Percentiles rank a stretch among this genome's conserved stretches.
phyloP scores from a whole-genome alignment of 2,329 filamentous ascomycete species.

The Colletotrichum filicis region DNA sequence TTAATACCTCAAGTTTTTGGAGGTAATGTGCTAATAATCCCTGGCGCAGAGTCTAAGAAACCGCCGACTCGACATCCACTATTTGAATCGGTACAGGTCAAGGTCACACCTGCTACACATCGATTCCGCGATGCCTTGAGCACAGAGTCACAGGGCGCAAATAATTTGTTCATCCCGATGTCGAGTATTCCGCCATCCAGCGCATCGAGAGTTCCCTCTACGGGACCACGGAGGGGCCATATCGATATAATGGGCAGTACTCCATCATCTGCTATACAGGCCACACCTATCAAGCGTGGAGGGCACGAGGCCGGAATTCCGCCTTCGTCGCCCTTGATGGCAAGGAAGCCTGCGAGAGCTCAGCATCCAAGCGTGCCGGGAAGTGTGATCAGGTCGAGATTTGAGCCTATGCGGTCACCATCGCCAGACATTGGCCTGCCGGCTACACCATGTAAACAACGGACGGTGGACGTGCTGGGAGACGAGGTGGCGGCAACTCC shows the following conservation, averaged over 20 bases:
- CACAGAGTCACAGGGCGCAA: constrained; percentile 39
- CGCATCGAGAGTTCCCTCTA: constrained; percentile 54
- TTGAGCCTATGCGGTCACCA: constrained; percentile 5
- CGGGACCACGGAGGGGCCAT: constrained; percentile 47
- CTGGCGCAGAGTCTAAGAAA: constrained; percentile 61
- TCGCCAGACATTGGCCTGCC: constrained; percentile 39
- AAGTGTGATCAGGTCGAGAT: constrained; percentile 43
- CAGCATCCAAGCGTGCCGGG: constrained; percentile 31
- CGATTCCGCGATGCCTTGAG: constrained; percentile 64
- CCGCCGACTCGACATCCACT: constrained; percentile 50
- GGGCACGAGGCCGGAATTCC: constrained; percentile 42
- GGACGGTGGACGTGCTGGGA: constrained; percentile 33
- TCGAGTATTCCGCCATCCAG: constrained; percentile 49
- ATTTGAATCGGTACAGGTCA: constrained; percentile 58
- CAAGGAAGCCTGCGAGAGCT: constrained; percentile 37
- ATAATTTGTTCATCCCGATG: constrained; percentile 14
- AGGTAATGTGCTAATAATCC: constrained; percentile 36
- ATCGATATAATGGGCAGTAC: constrained; percentile 42
- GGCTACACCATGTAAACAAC: constrained; percentile 52
- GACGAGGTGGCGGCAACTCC: constrained; percentile 34
- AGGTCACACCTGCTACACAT: constrained; percentile 67
- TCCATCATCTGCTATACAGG: constrained; percentile 35
- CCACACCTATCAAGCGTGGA: constrained; percentile 30
- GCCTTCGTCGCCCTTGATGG: constrained; percentile 49
- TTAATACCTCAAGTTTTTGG: constrained; percentile 37